Conservation (phyloP, 139 green algal species). For the Trebouxia sp. region DNA sequence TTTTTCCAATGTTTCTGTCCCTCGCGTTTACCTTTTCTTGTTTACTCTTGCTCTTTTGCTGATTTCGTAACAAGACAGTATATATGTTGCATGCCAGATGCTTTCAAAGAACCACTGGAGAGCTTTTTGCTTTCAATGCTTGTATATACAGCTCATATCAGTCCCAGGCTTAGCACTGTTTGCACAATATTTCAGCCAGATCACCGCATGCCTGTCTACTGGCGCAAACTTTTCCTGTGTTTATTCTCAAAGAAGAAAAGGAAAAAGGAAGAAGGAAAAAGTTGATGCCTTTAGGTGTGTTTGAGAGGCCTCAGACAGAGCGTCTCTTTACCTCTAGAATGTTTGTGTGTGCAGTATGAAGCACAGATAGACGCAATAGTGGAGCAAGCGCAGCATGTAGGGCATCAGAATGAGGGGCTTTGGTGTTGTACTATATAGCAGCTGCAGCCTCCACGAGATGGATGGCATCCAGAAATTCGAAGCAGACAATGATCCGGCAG, state of each 20-base stretch:
- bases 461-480: no score
- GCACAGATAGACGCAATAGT: constrained; percentile 35
- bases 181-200: no score
- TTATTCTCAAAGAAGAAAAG: neutral
- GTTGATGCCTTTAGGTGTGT: neutral
- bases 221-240: no score
- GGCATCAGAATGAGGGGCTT: constrained; percentile 8
- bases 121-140: no score
- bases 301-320: no score
- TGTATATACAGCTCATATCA: no score
- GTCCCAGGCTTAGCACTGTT: no score
- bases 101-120: no score
- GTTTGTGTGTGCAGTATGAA: constrained; percentile 32
- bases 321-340: neutral
- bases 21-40: neutral
- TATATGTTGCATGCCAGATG: neutral
- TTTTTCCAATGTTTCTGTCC: neutral
- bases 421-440: constrained; percentile 32
- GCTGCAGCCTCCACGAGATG: no score
- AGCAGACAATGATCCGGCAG: no score
- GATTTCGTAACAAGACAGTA: neutral
- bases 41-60: neutral
- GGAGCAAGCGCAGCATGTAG: constrained; percentile 29
- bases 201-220: no score
- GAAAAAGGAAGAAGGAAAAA: neutral